Evolutionary conservation across 164 flowering plant genomes (phyloP).

Genomic region (Saururus chinensis): DNA sequence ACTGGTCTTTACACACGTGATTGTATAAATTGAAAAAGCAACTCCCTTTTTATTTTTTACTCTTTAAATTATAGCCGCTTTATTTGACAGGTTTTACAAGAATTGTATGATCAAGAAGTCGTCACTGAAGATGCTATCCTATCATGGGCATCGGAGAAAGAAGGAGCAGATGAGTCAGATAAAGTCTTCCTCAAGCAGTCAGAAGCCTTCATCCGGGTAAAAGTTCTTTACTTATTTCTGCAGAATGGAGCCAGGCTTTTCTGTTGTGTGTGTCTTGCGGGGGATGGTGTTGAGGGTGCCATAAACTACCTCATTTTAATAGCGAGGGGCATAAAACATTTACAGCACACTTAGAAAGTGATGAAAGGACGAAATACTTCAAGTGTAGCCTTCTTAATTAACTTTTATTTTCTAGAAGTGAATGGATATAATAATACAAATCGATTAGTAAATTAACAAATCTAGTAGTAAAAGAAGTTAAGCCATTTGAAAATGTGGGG

Average conservation of each 20-base stretch:
- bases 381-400: too few species aligned
- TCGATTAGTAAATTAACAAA: too few species aligned
- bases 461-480: too few species aligned
- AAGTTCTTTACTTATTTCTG: not conserved
- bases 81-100: constrained; percentile 46
- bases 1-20: not conserved
- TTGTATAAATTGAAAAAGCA: not conserved
- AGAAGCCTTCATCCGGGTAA: constrained; percentile 57
- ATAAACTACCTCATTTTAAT: too few species aligned
- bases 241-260: not conserved
- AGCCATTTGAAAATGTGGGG: too few species aligned
- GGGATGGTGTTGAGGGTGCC: not conserved
- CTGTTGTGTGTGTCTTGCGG: not conserved
- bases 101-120: constrained; percentile 65
- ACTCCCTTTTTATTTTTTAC: not conserved
- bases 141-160: constrained; percentile 82
- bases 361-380: too few species aligned
- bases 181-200: constrained; percentile 67
- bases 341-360: not conserved
- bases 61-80: not conserved
- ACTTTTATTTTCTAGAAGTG: too few species aligned
- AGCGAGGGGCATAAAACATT: not conserved
- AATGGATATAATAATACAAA: too few species aligned
- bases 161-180: constrained; percentile 80
- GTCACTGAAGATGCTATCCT: constrained; percentile 75